Conservation (phyloP, 176 grass and related monocot species). For the Aegilops speltoides region DNA sequence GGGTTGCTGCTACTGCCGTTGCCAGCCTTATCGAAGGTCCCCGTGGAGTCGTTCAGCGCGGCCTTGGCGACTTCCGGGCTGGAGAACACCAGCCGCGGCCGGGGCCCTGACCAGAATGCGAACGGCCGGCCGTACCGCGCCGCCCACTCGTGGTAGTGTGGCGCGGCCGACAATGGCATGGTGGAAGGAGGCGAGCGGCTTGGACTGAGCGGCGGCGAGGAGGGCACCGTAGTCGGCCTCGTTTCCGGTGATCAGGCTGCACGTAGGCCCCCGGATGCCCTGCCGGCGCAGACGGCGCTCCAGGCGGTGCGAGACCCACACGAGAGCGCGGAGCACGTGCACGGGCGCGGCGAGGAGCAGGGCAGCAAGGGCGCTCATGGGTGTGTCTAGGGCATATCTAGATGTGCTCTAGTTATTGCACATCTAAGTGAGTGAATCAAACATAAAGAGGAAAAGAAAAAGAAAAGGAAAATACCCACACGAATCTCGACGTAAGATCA, state of each 20-base stretch:
- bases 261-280: conserved; percentile 49
- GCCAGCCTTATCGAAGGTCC: conserved; percentile 33
- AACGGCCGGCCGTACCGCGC: conserved; percentile 55
- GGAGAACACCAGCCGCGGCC: conserved; percentile 54
- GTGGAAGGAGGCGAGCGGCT: conserved; percentile 42
- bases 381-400: too few relatives aligned
- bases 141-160: conserved; percentile 54
- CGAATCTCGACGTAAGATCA: too few relatives aligned
- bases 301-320: conserved; percentile 51
- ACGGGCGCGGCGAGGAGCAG: not conserved
- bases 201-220: not conserved
- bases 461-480: too few relatives aligned
- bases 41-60: conserved; percentile 50
- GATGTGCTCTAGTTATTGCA: too few relatives aligned
- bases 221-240: conserved; percentile 33
- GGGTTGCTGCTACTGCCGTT: conserved; percentile 32
- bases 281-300: conserved; percentile 43
- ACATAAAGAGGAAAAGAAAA: too few relatives aligned
- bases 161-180: conserved; percentile 54
- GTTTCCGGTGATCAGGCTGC: conserved; percentile 56
- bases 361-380: not conserved
- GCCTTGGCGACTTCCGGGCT: conserved; percentile 50
- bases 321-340: conserved; percentile 38
- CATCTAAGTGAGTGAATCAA: too few relatives aligned
- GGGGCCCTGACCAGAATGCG: conserved; percentile 62